Evolutionary conservation across 1,139 yeast species (phyloP).

Genomic region (Zhuliangozyma parablackwelliae): DNA sequence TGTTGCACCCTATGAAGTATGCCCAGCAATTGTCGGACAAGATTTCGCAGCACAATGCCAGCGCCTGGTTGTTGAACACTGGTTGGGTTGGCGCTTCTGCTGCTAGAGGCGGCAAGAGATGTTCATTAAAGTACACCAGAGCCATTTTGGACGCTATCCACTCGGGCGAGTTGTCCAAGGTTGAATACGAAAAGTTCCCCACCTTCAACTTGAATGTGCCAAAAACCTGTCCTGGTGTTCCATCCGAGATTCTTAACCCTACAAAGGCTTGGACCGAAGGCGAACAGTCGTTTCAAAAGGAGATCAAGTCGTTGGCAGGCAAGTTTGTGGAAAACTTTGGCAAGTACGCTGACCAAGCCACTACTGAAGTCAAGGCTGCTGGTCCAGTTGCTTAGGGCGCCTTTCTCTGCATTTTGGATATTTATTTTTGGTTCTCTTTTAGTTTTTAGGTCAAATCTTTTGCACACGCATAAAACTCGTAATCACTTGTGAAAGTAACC

Average conservation of each 20-base stretch:
- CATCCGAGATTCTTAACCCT: conserved; percentile 83
- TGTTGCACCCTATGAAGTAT: conserved; percentile 95
- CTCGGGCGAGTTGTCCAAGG: conserved; percentile 80
- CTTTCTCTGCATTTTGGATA: too few relatives aligned
- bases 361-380: conserved; percentile 85
- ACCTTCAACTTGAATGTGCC: conserved; percentile 88
- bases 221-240: conserved; percentile 76
- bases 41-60: conserved; percentile 82
- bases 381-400: conserved; percentile 59
- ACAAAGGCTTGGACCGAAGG: conserved; percentile 80
- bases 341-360: conserved; percentile 79
- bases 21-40: conserved; percentile 96
- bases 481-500: too few relatives aligned
- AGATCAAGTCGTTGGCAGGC: conserved; percentile 69
- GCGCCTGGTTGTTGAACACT: conserved; percentile 96
- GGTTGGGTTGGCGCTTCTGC: conserved; percentile 98
- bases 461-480: too few relatives aligned
- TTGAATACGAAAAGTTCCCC: conserved; percentile 78
- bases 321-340: conserved; percentile 83
- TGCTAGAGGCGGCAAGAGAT: conserved; percentile 92
- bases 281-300: conserved; percentile 57
- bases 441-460: too few relatives aligned
- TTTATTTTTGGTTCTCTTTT: too few relatives aligned
- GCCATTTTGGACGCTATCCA: conserved; percentile 94
- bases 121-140: conserved; percentile 96